Percentiles rank a stretch among this genome's conserved stretches.
Conservation (phyloP, 2,329 filamentous ascomycete genomes). For the Massarina eburnea region DNA sequence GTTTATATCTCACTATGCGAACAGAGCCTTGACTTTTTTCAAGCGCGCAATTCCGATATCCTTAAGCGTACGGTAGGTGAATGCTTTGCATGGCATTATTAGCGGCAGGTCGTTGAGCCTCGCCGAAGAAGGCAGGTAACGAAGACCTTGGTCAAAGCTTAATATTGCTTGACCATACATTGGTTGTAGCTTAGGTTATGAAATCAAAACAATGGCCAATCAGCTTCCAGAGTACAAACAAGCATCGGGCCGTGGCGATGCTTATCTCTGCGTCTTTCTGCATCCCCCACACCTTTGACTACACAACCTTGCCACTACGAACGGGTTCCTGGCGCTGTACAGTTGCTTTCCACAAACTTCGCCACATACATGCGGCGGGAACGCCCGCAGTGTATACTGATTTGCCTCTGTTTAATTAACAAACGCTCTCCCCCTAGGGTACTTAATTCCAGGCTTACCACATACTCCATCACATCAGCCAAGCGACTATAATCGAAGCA, state of each 20-base stretch:
- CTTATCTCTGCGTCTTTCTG: not conserved
- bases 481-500: not conserved
- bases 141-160: slow-evolving; percentile 1
- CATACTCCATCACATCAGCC: not conserved
- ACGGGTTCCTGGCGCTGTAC: slow-evolving; percentile 3
- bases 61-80: too few relatives aligned
- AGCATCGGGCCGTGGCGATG: not conserved
- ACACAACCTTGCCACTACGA: slow-evolving; percentile 1
- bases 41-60: too few relatives aligned
- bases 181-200: not conserved
- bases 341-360: not conserved
- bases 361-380: not conserved
- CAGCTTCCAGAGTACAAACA: not conserved
- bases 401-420: not conserved
- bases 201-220: not conserved
- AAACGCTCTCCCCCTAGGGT: not conserved
- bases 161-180: not conserved
- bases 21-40: too few relatives aligned
- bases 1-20: too few relatives aligned
- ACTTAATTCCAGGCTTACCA: not conserved
- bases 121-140: not conserved
- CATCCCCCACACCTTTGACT: not conserved
- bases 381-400: not conserved
- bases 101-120: too few relatives aligned
- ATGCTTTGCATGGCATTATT: too few relatives aligned